A percentile compares a stretch with the other conserved stretches of the same genome.
phyloP scores from a whole-genome alignment of 192 early-diverging fungal species.

The Podochytrium sp. region DNA sequence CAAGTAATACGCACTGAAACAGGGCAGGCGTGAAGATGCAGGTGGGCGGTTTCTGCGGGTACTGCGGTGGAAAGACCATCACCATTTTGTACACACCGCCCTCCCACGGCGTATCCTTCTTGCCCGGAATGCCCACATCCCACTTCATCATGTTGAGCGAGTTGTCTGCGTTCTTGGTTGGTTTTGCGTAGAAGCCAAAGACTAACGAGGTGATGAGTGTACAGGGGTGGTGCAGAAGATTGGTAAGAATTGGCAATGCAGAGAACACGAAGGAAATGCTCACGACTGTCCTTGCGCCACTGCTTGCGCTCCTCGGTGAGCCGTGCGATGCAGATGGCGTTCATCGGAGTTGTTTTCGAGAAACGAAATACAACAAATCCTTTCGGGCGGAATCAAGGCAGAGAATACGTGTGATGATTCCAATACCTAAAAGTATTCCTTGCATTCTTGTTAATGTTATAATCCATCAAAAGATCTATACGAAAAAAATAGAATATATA shows the following conservation, averaged over 20 bases:
- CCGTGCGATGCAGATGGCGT: conserved; percentile 74
- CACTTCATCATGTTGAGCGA: conserved; percentile 83
- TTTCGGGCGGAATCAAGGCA: too few species aligned
- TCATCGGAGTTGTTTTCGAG: too few species aligned
- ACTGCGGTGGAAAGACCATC: conserved; percentile 85
- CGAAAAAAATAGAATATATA: too few species aligned
- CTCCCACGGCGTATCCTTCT: conserved; percentile 72
- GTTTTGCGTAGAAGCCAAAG: conserved; percentile 88
- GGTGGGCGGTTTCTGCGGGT: conserved; percentile 83
- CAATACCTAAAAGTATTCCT: too few species aligned
- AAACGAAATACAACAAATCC: too few species aligned
- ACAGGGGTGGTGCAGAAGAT: neutral
- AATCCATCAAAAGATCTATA: too few species aligned
- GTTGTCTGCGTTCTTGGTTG: conserved; percentile 76
- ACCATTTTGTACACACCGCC: conserved; percentile 80
- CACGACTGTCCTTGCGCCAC: conserved; percentile 94
- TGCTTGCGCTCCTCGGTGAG: conserved; percentile 94
- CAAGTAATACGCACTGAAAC: conserved; percentile 19
- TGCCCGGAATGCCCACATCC: conserved; percentile 75
- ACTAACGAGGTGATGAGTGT: conserved; percentile 6
- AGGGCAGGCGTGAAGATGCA: conserved; percentile 46
- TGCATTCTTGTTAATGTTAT: too few species aligned
- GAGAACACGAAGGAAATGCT: conserved; percentile 11
- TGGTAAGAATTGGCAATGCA: too few species aligned
- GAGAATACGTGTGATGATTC: too few species aligned